Percentiles rank a stretch among this genome's conserved stretches.
phyloP scores from a whole-genome alignment of 1,284 basidiomycete genomes.

The Cutaneotrichosporon curvatum region DNA sequence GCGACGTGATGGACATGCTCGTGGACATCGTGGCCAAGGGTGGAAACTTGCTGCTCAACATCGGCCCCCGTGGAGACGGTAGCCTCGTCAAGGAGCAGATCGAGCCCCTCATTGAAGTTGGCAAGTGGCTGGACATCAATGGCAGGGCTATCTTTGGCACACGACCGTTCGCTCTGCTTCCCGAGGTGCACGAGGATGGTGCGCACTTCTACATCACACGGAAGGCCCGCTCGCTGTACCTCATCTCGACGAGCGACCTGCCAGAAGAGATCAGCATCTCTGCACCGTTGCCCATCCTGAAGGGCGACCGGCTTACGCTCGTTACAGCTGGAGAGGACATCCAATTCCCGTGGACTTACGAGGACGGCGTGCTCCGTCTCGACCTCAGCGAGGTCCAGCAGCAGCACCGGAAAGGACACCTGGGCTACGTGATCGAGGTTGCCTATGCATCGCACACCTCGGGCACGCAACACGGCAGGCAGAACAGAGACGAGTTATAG shows the following conservation, averaged over 20 bases:
- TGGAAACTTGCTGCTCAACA: slow-evolving; percentile 50
- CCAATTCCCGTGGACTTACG: slow-evolving; percentile 1
- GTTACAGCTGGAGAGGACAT: slow-evolving; percentile 29
- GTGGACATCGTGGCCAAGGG: slow-evolving; percentile 50
- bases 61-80: slow-evolving; percentile 55
- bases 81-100: slow-evolving; percentile 51
- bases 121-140: slow-evolving; percentile 52
- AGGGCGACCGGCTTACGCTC: slow-evolving; percentile 49
- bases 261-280: slow-evolving; percentile 33
- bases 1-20: slow-evolving; percentile 51
- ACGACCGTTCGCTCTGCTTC: slow-evolving; percentile 11
- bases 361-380: background rate
- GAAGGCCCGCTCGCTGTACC: slow-evolving; percentile 52
- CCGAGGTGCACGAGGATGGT: slow-evolving; percentile 33
- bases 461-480: slow-evolving; percentile 22
- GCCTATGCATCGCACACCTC: slow-evolving; percentile 3
- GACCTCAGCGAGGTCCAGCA: slow-evolving; percentile 17
- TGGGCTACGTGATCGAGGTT: slow-evolving; percentile 19
- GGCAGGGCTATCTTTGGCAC: slow-evolving; percentile 54
- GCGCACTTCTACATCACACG: slow-evolving; percentile 52
- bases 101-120: slow-evolving; percentile 51
- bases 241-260: slow-evolving; percentile 50
- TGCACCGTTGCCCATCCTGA: slow-evolving; percentile 49
- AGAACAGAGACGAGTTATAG: slow-evolving; percentile 23
- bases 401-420: slow-evolving; percentile 4